Conservation (phyloP, 108 stramenopile species). For the Skeletonema potamos region DNA sequence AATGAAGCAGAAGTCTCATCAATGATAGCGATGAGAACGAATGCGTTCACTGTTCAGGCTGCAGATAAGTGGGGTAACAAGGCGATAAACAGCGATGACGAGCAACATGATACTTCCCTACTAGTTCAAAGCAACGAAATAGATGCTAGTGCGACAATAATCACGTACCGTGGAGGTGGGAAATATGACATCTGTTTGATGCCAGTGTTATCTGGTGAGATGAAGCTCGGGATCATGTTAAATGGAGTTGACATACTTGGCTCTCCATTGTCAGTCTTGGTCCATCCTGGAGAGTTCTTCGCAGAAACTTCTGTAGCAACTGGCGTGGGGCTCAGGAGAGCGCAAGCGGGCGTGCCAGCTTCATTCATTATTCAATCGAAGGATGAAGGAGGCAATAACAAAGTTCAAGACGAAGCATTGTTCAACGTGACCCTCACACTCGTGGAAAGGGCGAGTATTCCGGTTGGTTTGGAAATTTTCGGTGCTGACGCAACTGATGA, state of each 20-base stretch:
- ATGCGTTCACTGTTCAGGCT: slow-evolving; percentile 15
- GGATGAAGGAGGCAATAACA: slow-evolving; percentile 18
- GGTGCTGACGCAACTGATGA: not conserved
- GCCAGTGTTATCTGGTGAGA: slow-evolving; percentile 1
- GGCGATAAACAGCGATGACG: slow-evolving; percentile 9
- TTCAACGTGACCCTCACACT: slow-evolving; percentile 16
- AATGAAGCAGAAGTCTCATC: slow-evolving; percentile 3
- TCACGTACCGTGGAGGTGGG: slow-evolving; percentile 3
- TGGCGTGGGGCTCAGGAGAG: slow-evolving; percentile 6
- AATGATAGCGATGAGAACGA: slow-evolving; percentile 12
- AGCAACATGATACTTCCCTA: slow-evolving; percentile 8
- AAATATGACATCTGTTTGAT: slow-evolving; percentile 11
- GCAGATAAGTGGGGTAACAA: slow-evolving; percentile 32
- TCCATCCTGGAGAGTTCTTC: slow-evolving; percentile 7
- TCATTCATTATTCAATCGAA: slow-evolving; percentile 20
- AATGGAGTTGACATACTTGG: slow-evolving; percentile 3
- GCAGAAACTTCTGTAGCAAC: slow-evolving; percentile 7
- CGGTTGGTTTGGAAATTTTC: not conserved
- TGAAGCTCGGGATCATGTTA: not conserved
- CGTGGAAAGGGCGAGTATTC: not conserved
- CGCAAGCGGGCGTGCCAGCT: slow-evolving; percentile 9
- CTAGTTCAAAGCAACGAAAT: slow-evolving; percentile 6
- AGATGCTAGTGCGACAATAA: not conserved
- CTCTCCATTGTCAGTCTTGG: slow-evolving; percentile 9
- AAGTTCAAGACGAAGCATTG: not conserved